A percentile compares a stretch with the other conserved stretches of the same genome.
phyloP scores from a whole-genome alignment of 2,329 filamentous ascomycete species.

The Colletotrichum eremochloae region DNA sequence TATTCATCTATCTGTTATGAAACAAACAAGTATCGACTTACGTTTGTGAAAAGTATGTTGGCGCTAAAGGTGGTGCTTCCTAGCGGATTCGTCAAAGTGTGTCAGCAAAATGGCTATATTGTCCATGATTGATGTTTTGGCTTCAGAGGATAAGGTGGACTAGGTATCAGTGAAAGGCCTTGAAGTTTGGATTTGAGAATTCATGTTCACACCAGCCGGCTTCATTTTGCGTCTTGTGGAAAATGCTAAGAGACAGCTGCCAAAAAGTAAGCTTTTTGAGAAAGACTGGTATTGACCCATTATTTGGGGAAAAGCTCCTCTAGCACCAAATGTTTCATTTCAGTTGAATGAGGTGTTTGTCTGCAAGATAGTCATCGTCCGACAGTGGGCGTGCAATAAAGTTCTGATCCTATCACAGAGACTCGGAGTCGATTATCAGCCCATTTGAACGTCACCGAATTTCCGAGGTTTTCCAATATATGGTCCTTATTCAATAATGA shows the following conservation, averaged over 20 bases:
- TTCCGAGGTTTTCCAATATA: background rate
- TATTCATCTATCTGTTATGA: too few species aligned
- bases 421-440: background rate
- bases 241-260: background rate
- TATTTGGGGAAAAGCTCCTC: background rate
- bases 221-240: background rate
- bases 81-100: too few species aligned
- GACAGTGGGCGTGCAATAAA: accelerated
- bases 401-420: background rate
- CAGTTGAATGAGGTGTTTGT: background rate
- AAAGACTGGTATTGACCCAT: background rate
- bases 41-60: too few species aligned
- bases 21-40: too few species aligned
- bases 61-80: too few species aligned
- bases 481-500: background rate
- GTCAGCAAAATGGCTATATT: background rate
- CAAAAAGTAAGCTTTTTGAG: background rate
- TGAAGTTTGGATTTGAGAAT: background rate
- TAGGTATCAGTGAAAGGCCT: background rate
- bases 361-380: background rate
- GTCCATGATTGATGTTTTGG: too few species aligned
- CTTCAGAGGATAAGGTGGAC: too few species aligned
- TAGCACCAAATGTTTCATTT: background rate
- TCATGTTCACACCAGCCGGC: background rate
- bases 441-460: too few species aligned